Base-by-base conservation (phyloP, 768 basidiomycete genomes). In the Pleurotus cornucopiae region DNA sequence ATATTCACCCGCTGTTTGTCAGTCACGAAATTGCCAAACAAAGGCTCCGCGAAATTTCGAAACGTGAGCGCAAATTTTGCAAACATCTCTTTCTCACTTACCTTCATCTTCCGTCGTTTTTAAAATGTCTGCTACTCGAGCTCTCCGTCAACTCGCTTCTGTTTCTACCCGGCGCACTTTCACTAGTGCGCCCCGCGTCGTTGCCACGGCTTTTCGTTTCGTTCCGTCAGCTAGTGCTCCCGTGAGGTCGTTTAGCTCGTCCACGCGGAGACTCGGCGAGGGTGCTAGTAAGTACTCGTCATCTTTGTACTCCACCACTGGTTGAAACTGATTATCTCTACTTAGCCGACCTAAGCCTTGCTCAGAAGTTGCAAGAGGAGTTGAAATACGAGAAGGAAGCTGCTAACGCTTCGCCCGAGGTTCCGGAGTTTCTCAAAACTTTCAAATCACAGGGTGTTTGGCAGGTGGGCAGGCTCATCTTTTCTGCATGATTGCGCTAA, bases 321-420 rank as follows among this genome's bases (percentile, higher is more conserved):
- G 30, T 7, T 9, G 30, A 34, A 34, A 34, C 7, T 11, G 30
- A 34, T 4, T 34, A 11, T 11, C 9, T 34, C 1, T 11, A 34
- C 3, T 39, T 62, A 91, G 91, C 85, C 57, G 91, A 95, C 67
- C 74, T 89, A 30, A 69, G 82, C 18, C 82, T 98, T 43, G 76
- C 84, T 7, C 79, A 87, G 66, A 91, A 89, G 63, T 76, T 96
- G 48, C 69, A 78, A 49, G 85, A 89, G 67, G 96, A 98, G 75
- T 78, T 97, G 63, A 77, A 86, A 64, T 97, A 89, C 67, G 95
- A 99, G 75, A 75, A 82, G 58, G 87, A 94, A 63, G 73, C 77
- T 21, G 71, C 74, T 7, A 66, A 71, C 30, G 64, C 66, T 30
- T 54, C 65, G 9, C 57, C 64, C 0, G 71, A 66, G 1, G 65